Evolutionary conservation across 345 rosid species (phyloP), one percentile per base, ranked within the genome.

Genomic region (Isatis tinctoria): DNA sequence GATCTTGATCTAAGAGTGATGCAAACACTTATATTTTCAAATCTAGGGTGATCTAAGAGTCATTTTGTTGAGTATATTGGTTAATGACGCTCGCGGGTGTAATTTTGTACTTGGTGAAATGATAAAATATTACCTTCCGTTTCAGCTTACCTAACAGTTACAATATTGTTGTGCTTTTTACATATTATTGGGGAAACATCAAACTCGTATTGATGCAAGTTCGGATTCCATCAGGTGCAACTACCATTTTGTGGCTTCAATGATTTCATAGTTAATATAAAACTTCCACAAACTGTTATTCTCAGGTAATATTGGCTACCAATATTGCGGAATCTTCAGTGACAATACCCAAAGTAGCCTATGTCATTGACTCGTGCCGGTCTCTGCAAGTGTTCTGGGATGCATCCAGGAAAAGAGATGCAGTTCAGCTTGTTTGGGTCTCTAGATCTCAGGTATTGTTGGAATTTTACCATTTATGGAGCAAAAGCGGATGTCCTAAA

Each of bases 281-380:
- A 9, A 45, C 28, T 16, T 57, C 36, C 28, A 40, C 16, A 65
- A 62, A 54, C 14, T 33, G 18, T 37, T 35, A 24, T 49, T 76
- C 5, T 51, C 84, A 89, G 98, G 95, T 93, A 33, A 93, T 91
- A 76, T 73, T 91, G 80, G 98, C 97, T 51, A 91, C 98, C 72
- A 93, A 93, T 80, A 89, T 93, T 78, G 98, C 98, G 5, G 98
- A 91, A 79, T 93, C 98, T 59, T 93, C 97, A 41, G 96, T 93
- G 65, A 93, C 98, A 60, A 93, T 93, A 81, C 98, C 98, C 58
- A 81, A 93, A 79, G 96, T 88, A 58, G 98, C 97, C 51, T 89
- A 79, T 75, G 91, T 93, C 78, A 88, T 93, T 75, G 98, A 93
- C 79, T 89, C 97, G 33, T 91, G 98, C 75, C 88, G 97, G 57